Evolutionary conservation across 2,329 filamentous ascomycete genomes (phyloP).

Genomic region (Geoglossum cookeanum): DNA sequence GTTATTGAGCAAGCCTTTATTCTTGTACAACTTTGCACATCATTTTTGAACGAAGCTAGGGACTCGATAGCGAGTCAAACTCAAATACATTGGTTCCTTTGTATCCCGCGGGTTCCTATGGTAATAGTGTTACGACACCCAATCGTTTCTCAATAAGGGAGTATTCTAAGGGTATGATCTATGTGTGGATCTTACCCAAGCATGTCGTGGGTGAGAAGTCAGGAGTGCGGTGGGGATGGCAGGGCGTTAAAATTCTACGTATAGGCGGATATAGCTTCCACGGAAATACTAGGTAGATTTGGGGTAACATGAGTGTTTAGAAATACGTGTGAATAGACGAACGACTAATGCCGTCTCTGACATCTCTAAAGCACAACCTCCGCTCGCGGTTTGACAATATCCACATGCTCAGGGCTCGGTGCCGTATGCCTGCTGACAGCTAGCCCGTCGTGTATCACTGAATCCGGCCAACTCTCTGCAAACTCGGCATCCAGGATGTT

Average conservation of each 20-base stretch:
- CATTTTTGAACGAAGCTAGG: background rate
- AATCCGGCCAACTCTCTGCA: slow-evolving; percentile 17
- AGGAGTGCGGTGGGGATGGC: background rate
- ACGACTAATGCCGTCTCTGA: background rate
- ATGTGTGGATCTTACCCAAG: too few relatives aligned
- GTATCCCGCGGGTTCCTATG: background rate
- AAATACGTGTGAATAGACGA: background rate
- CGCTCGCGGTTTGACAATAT: background rate
- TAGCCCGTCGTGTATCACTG: slow-evolving; percentile 13
- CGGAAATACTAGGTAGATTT: background rate
- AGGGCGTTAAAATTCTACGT: background rate
- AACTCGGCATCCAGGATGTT: slow-evolving; percentile 20
- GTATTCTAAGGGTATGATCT: too few relatives aligned
- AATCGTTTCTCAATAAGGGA: too few relatives aligned
- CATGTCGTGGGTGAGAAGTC: background rate
- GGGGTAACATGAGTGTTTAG: background rate
- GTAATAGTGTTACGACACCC: too few relatives aligned
- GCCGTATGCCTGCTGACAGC: background rate
- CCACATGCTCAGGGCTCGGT: background rate
- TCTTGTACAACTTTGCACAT: background rate
- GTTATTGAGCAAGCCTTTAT: background rate
- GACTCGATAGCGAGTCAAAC: background rate
- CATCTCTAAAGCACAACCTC: background rate
- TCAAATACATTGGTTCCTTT: background rate
- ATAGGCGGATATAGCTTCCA: background rate